phyloP scores from a whole-genome alignment of 208 protist species.

The Wallacemonas sp. region DNA sequence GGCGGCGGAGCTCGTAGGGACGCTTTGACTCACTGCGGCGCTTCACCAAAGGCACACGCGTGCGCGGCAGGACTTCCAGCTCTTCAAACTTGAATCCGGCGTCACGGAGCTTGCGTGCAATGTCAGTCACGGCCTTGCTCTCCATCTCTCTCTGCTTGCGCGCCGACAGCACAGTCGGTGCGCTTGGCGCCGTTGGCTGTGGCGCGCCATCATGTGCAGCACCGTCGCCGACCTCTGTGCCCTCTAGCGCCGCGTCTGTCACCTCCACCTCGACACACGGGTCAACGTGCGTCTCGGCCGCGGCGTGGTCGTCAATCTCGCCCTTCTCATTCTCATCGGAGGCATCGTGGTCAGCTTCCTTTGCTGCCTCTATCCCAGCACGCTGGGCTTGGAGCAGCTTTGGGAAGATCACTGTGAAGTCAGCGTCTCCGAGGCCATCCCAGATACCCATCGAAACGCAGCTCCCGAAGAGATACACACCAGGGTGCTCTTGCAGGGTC shows the following conservation, averaged over 20 bases:
- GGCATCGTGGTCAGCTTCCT: neutral
- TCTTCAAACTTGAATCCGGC: slow-evolving; percentile 67
- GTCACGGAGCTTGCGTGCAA: slow-evolving; percentile 35
- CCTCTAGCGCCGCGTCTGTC: no score
- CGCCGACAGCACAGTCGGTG: neutral
- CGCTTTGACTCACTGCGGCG: slow-evolving; percentile 27
- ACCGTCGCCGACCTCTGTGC: no score
- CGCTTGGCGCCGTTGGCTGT: neutral
- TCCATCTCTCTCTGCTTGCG: slow-evolving; percentile 17
- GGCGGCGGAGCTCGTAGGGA: slow-evolving; percentile 6
- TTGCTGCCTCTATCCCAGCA: neutral
- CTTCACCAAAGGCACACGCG: slow-evolving; percentile 73
- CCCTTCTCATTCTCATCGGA: no score
- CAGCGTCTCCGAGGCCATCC: slow-evolving; percentile 76
- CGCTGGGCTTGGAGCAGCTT: neutral
- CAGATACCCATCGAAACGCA: slow-evolving; percentile 72
- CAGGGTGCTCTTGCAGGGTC: neutral
- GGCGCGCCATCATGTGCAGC: neutral
- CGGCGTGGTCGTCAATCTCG: no score
- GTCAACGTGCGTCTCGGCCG: no score
- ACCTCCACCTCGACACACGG: no score
- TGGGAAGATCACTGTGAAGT: slow-evolving; percentile 57
- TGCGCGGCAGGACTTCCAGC: slow-evolving; percentile 45
- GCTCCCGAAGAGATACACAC: slow-evolving; percentile 77
- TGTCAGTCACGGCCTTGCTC: slow-evolving; percentile 14